Percentiles rank a stretch among this genome's conserved stretches.
These are phyloP conservation scores for Themeda triandra DNA, from an alignment of 176 grass and related monocot genomes.

Conservation along the genomic window DNA sequence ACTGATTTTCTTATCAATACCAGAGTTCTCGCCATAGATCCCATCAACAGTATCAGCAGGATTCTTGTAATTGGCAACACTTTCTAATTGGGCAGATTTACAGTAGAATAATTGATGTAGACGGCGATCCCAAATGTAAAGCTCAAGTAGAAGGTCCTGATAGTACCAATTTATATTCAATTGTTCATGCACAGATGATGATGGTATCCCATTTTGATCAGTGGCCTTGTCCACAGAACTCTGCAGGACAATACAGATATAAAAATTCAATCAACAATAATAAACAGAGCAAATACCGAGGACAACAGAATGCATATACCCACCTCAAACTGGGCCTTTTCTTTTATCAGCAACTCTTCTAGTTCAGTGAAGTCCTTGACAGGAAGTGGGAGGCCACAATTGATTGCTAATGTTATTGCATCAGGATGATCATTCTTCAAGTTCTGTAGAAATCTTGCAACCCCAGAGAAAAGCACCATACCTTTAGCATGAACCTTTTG, in stretches of 20 bases:
- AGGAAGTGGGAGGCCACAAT: conserved; percentile 32
- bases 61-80: conserved; percentile 30
- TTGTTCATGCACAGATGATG: conserved; percentile 46
- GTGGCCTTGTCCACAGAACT: conserved; percentile 37
- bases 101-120: conserved; percentile 66
- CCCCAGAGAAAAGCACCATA: conserved; percentile 53
- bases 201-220: conserved; percentile 43
- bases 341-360: conserved; percentile 63
- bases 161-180: conserved; percentile 79
- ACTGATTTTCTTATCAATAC: conserved; percentile 26
- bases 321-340: conserved; percentile 82
- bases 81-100: conserved; percentile 32
- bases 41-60: conserved; percentile 17
- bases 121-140: conserved; percentile 86
- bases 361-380: conserved; percentile 61
- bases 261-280: conserved; percentile 22
- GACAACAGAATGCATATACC: conserved; percentile 14
- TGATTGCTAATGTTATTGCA: conserved; percentile 10
- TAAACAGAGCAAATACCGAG: conserved; percentile 24
- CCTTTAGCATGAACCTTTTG: conserved; percentile 73
- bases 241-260: conserved; percentile 40
- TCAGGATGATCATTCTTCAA: conserved; percentile 61
- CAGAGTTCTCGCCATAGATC: not conserved
- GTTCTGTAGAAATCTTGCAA: conserved; percentile 52
- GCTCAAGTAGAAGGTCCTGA: conserved; percentile 76